These are phyloP conservation scores for Albifimbria verrucaria DNA, from an alignment of 2,329 filamentous ascomycete genomes.

Conservation along the genomic window DNA sequence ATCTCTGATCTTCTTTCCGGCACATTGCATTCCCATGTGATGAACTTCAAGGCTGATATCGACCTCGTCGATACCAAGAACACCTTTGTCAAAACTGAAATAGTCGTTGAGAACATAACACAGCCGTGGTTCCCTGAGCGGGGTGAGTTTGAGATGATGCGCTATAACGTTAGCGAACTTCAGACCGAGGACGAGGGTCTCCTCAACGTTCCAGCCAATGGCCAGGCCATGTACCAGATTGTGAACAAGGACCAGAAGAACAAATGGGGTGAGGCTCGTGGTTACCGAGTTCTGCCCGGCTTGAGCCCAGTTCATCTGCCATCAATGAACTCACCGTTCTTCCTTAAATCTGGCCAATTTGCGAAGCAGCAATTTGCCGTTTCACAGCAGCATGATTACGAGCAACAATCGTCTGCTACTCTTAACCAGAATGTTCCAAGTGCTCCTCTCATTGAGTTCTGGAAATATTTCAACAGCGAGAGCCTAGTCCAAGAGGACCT, in stretches of 20 bases:
- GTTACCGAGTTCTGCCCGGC: conserved; percentile 17
- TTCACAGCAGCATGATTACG: conserved; percentile 37
- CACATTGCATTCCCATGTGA: conserved; percentile 32
- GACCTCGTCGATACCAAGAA: conserved; percentile 31
- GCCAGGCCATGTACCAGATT: conserved; percentile 9
- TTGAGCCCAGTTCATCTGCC: conserved; percentile 38
- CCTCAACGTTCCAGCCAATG: conserved; percentile 18
- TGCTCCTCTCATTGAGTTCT: conserved; percentile 41
- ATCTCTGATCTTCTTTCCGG: conserved; percentile 23
- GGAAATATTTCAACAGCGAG: conserved; percentile 38
- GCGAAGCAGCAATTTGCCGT: conserved; percentile 44
- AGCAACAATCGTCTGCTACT: conserved; percentile 22
- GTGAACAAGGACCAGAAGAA: conserved; percentile 18
- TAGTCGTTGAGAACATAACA: conserved; percentile 23
- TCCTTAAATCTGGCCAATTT: conserved; percentile 46
- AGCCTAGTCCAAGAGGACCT: conserved; percentile 31
- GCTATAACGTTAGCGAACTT: conserved; percentile 25
- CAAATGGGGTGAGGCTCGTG: conserved; percentile 8
- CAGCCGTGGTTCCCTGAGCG: conserved; percentile 35
- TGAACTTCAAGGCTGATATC: conserved; percentile 36
- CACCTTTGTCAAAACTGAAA: conserved; percentile 24
- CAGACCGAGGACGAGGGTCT: conserved; percentile 16
- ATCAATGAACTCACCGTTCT: conserved; percentile 36
- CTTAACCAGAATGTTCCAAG: conserved; percentile 35
- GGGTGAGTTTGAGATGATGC: conserved; percentile 31